These are phyloP conservation scores for Fusarium sp. DNA, from an alignment of 2,329 filamentous ascomycete species.

Conservation along the genomic window DNA sequence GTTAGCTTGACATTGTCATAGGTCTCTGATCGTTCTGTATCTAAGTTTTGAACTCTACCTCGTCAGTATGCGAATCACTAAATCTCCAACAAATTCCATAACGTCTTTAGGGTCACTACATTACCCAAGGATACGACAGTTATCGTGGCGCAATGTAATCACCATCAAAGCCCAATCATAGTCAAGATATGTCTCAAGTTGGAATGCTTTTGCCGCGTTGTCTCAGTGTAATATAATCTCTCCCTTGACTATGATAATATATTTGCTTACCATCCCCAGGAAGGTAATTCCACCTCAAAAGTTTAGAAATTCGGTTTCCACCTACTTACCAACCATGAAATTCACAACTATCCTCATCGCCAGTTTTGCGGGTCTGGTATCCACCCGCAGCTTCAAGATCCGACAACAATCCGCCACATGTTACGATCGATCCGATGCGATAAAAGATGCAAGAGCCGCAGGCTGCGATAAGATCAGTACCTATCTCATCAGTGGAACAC, in stretches of 20 bases:
- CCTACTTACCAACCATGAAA: not conserved
- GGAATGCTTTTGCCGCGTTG: not conserved
- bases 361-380: not conserved
- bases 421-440: not conserved
- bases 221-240: not conserved
- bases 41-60: too few relatives aligned
- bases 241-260: not conserved
- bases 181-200: not conserved
- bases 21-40: too few relatives aligned
- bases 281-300: rapidly evolving
- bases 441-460: not conserved
- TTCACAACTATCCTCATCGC: not conserved
- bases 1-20: too few relatives aligned
- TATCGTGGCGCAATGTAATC: not conserved
- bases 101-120: too few relatives aligned
- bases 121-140: not conserved
- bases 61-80: too few relatives aligned
- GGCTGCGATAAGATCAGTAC: not conserved
- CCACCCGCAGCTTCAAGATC: not conserved
- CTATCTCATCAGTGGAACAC: not conserved
- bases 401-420: not conserved
- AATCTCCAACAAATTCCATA: too few relatives aligned
- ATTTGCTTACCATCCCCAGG: not conserved
- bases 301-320: too few relatives aligned
- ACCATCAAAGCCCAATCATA: not conserved